Base-by-base conservation (phyloP, 192 early-diverging fungal genomes). In the Coemansia sp. region DNA sequence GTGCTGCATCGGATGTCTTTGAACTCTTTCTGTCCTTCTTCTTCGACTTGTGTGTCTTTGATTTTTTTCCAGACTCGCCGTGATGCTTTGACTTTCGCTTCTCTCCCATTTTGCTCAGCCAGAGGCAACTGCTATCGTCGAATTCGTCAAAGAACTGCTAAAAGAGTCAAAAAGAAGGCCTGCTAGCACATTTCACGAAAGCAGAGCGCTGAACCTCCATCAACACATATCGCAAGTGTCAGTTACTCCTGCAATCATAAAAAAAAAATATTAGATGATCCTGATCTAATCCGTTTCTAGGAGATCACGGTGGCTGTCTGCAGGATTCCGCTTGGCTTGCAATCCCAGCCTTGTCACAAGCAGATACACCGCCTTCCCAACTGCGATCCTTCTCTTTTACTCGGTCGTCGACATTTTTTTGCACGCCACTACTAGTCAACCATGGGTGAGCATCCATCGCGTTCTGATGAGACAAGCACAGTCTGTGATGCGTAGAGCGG, bases 21-120 rank as follows among this genome's bases (percentile, higher is more conserved):
- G 42, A 23, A 62, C 56, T 54, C 30, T 51, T 59, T 25, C 66
- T 66, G 60, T 61, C 66, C 36, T 56, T 56, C 27, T 30, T 66
- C 56, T 70, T 73, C 32, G 61, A 55, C 39, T 68, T 74, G 23
- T 63, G 61, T 5, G 63, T 23, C 64, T 64, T 72, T 39, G 74
- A 39, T 64, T 69, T 68, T 61, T 80, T 80, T 17, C 62, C 23
- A 57, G 68, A 66, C 0, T 9, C 50, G 17, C 62, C 66, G 42
- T 68, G 64, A 11, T 67, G 55, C 29, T 54, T 46, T 36, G 72
- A 72, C 73, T 80, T 80, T 66, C 77, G 67, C 66, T 80, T 80
- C 56, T 75, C 73, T 53, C 68, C 78, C 78, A 80, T 80, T 31
- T 19, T 57, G 21, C 46, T 19, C 23, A 19, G 51, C 64, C 57